phyloP scores from a whole-genome alignment of 1,284 basidiomycete genomes.

The Boletellus sp. region DNA sequence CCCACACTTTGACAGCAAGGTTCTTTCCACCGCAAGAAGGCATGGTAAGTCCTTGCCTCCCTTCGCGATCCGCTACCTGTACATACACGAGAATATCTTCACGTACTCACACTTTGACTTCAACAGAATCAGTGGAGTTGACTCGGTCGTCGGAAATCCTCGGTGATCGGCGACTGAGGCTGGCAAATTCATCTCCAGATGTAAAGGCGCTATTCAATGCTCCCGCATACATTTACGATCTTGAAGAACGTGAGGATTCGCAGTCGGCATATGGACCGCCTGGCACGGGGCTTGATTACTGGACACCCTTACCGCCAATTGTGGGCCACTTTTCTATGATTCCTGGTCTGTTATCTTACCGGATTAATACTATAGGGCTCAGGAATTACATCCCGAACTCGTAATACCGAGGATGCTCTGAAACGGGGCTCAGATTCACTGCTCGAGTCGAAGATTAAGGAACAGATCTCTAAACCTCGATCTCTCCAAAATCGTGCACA shows the following conservation, averaged over 20 bases:
- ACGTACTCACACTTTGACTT: slow-evolving; percentile 10
- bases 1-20: slow-evolving; percentile 95
- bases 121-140: slow-evolving; percentile 70
- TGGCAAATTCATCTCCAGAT: slow-evolving; percentile 87
- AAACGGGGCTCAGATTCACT: slow-evolving; percentile 87
- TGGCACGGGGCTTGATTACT: slow-evolving; percentile 53
- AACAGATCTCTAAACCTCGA: slow-evolving; percentile 69
- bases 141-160: slow-evolving; percentile 66
- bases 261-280: slow-evolving; percentile 53
- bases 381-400: slow-evolving; percentile 59
- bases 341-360: slow-evolving; percentile 22
- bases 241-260: slow-evolving; percentile 66
- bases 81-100: slow-evolving; percentile 1
- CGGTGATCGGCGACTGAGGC: slow-evolving; percentile 72
- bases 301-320: slow-evolving; percentile 75
- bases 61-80: slow-evolving; percentile 7
- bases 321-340: slow-evolving; percentile 40
- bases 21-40: slow-evolving; percentile 73
- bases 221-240: slow-evolving; percentile 70
- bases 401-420: slow-evolving; percentile 67
- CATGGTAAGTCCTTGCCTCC: slow-evolving; percentile 47
- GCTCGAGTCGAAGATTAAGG: slow-evolving; percentile 82
- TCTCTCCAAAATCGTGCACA: slow-evolving; percentile 77
- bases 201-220: slow-evolving; percentile 94
- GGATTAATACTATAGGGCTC: slow-evolving; percentile 46